A percentile compares a stretch with the other conserved stretches of the same genome.
Evolutionary conservation across 202 grass and related monocot species (phyloP).

Genomic region (Miscanthus sacchariflorus): DNA sequence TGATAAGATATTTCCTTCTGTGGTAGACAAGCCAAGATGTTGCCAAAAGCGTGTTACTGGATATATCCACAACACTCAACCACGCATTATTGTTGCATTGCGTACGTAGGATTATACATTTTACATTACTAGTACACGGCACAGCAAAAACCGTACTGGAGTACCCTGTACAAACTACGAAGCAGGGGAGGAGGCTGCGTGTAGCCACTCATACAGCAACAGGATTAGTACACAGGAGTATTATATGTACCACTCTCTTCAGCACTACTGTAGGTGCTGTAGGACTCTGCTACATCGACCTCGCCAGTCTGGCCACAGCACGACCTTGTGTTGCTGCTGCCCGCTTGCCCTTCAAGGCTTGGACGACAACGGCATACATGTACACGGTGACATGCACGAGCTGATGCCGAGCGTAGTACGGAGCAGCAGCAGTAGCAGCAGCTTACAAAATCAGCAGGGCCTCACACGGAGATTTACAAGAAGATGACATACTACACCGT

Average conservation of each 20-base stretch:
- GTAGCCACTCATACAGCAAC: background rate
- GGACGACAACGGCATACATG: background rate
- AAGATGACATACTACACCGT: slow-evolving; percentile 2
- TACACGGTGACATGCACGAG: slow-evolving; percentile 20
- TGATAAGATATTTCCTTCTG: background rate
- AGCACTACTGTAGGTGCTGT: background rate
- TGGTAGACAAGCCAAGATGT: background rate
- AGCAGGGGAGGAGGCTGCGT: background rate
- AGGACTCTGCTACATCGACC: background rate
- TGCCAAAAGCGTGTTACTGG: background rate
- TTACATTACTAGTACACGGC: slow-evolving; percentile 22
- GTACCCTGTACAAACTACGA: background rate
- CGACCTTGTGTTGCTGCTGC: background rate
- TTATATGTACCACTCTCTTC: background rate
- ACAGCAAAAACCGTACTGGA: slow-evolving; percentile 14
- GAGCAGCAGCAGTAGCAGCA: background rate
- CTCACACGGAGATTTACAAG: slow-evolving; percentile 33
- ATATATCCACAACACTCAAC: slow-evolving; percentile 5
- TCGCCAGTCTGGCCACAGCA: background rate
- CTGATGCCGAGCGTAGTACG: background rate
- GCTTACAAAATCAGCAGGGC: slow-evolving; percentile 24
- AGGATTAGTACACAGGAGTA: background rate
- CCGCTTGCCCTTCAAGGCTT: background rate
- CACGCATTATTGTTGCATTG: slow-evolving; percentile 40
- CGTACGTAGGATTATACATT: background rate